Base-by-base conservation (phyloP, 306 rosid genomes). In the Acacia melanoxylon region DNA sequence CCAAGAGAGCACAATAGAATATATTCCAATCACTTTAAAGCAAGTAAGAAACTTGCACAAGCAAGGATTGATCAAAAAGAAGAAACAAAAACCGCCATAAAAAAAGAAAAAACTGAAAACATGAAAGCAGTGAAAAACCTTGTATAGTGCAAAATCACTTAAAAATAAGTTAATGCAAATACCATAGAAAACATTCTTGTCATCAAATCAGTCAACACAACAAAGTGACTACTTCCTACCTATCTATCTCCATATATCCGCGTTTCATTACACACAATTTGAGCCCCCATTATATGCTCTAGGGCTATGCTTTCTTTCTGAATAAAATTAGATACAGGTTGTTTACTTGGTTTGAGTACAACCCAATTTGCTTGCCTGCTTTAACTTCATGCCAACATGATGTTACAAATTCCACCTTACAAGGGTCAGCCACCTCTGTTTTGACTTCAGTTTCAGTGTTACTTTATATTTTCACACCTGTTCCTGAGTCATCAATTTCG, bases 301-400 rank as follows among this genome's bases (percentile, higher is more conserved):
- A 24, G 68, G 12, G 62, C 77, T 78, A 90, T 13, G 82, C 80
- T 67, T 17, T 88, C 86, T 78, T 90, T 56, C 88, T 76, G 54
- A 86, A 81, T 54, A 63, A 61, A 48, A 75, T 80, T 84, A 15
- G 24, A 70, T 42, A 84, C 76, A 78, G 75, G 35, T 67, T 81
- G 82, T 48, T 82, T 89, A 17, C 78, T 81, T 35, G 68, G 74
- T 5, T 54, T 71, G 11, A 19, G 12, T 56, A 56, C 27, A 20
- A n/a, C 62, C 62, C 25, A 56, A 56, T n/a, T 56, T 56, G 62
- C 62, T 27, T 4, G 22, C 62, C 62, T 4, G 22, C 24, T 51
- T 15, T 6, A 16, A 52, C n/a, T 52, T 9, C 19, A 22, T 16
- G 24, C 24, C 59, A 15, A 15, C 22, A 51, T 4, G 9, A 31